Percentiles rank a stretch among this genome's conserved stretches.
phyloP scores from a whole-genome alignment of 2,329 filamentous ascomycete species.

The Cucurbitaria berberidis region DNA sequence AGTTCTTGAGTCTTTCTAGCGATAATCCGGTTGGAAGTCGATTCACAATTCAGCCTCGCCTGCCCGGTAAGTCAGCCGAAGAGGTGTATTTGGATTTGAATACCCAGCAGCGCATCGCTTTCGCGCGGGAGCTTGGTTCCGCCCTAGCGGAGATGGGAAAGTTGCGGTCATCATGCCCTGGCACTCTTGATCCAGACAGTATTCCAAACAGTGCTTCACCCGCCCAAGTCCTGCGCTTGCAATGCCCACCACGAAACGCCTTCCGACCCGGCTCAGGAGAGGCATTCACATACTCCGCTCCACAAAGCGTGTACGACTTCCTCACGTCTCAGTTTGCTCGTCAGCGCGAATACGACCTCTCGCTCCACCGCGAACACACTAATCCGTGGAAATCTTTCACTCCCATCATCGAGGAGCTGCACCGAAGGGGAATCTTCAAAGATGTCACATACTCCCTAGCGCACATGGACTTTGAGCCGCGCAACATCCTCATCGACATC shows the following conservation, averaged over 20 bases:
- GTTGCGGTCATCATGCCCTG: background rate
- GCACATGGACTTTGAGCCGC: background rate
- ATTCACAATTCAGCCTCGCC: background rate
- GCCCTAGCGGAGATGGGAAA: background rate
- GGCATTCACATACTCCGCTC: background rate
- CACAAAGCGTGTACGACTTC: background rate
- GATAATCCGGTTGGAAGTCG: background rate
- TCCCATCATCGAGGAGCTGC: background rate
- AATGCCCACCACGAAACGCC: background rate
- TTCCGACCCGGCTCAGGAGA: background rate
- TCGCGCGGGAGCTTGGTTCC: background rate
- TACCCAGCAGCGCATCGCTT: background rate
- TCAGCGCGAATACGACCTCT: background rate
- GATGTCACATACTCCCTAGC: background rate
- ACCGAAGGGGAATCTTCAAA: background rate
- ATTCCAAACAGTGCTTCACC: background rate
- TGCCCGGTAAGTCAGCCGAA: background rate
- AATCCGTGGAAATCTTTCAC: background rate
- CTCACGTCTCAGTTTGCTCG: background rate
- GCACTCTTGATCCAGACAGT: background rate
- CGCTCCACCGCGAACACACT: background rate
- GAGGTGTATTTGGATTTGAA: background rate
- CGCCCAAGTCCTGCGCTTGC: background rate
- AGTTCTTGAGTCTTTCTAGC: background rate
- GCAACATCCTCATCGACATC: slow-evolving; percentile 7